Base-by-base conservation (phyloP, 108 stramenopile species). In the Cyclotella baltica region DNA sequence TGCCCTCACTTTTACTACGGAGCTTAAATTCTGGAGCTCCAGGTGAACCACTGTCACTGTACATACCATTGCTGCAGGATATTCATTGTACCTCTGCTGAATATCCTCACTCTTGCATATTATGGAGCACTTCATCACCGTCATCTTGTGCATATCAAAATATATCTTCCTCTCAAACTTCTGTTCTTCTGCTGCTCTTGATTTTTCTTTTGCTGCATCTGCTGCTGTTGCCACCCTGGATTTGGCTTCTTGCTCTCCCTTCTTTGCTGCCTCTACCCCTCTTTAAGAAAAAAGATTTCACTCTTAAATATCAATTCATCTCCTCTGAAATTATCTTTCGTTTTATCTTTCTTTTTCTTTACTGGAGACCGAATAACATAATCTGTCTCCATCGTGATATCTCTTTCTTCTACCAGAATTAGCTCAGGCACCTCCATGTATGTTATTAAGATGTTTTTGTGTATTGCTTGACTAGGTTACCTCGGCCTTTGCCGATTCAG, bases 291-390 rank as follows among this genome's bases (percentile, higher is more conserved):
- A 4, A 20, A 52, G 9, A 4, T 52, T 8, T 19, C 10, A 22
- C 15, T 11, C 20, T 52, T 52, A 8, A 52, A 22, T 4, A 52
- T 22, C 4, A 19, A 52, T 28, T 29, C 57, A 5, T 4, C 57
- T 6, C 9, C 57, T 18, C 6, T 28, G 5, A 19, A 55, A 6
- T 8, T 30, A 5, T 59, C 30, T 8, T 31, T 33, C 58, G 27
- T 59, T 19, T 59, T 59, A 27, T 59, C 29, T 59, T 59, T 63
- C 16, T 40, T n/a, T 20, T 63, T 63, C 62, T 40, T 63, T 19
- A 53, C 20, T 53, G 52, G 52, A 53, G 52, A 20, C 52, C 13
- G 20, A 13, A 4, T 4, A 13, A 4, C 52, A 8, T 30, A 6
- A 27, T 3, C 2, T 58, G 57, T 30, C 30, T 6, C 25, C 51